Evolutionary conservation across 805 yeast genomes (phyloP), one percentile per base, ranked within the genome.

Genomic region (Ogataea saltuana): DNA sequence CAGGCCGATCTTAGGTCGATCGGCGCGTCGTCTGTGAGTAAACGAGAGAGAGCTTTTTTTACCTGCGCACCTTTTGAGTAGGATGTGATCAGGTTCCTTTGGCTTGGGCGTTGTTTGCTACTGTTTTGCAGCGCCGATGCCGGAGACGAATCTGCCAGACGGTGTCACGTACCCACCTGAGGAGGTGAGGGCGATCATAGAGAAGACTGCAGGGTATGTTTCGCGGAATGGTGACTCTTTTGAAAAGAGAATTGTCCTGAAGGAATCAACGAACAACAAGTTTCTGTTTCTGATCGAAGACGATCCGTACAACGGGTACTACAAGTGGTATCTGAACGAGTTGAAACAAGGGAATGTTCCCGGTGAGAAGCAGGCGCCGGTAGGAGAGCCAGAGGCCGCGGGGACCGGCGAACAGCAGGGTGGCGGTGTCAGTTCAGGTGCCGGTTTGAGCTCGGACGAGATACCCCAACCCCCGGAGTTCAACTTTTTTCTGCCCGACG

Each of bases 121-220:
- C n/a, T 7, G 16, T 27, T 11, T 27, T 12, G n/a, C 6, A 13
- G 13, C n/a, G 6, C 16, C n/a, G 6, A 23, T 35, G 39, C 11
- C 39, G 3, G 10, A 25, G 13, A 32, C 44, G 3, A 21, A 23
- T 6, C 26, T 48, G 1, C 74, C 73, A 1, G 72, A 68, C 0
- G 70, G 67, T 16, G 57, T 76, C 9, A 70, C 71, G 8, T 69
- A 80, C 2, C 86, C 88, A 0, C 82, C 86, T 3, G 74, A 68
- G 7, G 71, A 72, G 10, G 53, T 74, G 5, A 64, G 68, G 48
- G 72, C 71, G 12, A 72, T 77, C 15, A 82, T 90, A 15, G 81
- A 77, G 39, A 85, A 83, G 56, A 85, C 96, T 0, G 88, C 83
- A 0, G 76, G 69, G 3, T 87, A 83, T 55, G 88, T 89, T 5